Evolutionary conservation across 768 basidiomycete species (phyloP).

Genomic region (Macrolepiota albuminosa): DNA sequence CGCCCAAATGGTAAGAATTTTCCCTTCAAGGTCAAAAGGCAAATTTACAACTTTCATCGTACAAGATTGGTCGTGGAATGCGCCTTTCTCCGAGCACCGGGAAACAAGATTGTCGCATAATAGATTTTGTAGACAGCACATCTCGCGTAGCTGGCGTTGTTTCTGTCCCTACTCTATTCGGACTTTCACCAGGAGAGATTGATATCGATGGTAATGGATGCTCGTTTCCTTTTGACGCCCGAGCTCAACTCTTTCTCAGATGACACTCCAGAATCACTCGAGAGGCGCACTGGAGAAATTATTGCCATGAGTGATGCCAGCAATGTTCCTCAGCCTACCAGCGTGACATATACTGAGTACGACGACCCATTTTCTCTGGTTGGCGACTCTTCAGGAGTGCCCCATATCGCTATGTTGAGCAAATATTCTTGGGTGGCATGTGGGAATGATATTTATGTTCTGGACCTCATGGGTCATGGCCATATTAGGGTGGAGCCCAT

Average conservation of each 20-base stretch:
- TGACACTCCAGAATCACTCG: slow-evolving; percentile 44
- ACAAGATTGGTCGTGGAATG: slow-evolving; percentile 91
- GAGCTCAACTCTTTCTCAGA: slow-evolving; percentile 31
- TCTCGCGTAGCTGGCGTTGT: slow-evolving; percentile 66
- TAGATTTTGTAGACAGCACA: slow-evolving; percentile 86
- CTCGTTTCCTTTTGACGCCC: not conserved
- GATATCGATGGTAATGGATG: slow-evolving; percentile 48
- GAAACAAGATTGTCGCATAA: slow-evolving; percentile 81
- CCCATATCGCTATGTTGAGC: slow-evolving; percentile 52
- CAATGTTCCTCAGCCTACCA: slow-evolving; percentile 49
- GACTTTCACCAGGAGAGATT: slow-evolving; percentile 68
- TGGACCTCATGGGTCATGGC: slow-evolving; percentile 72
- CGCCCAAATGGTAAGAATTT: slow-evolving; percentile 75
- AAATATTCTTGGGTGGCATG: slow-evolving; percentile 76
- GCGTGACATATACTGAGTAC: slow-evolving; percentile 71
- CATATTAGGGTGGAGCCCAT: slow-evolving; percentile 56
- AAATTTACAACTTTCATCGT: not conserved
- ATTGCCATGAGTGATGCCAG: slow-evolving; percentile 20
- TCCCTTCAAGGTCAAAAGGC: not conserved
- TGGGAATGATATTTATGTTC: slow-evolving; percentile 62
- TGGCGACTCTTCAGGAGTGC: slow-evolving; percentile 42
- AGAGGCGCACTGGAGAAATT: slow-evolving; percentile 31
- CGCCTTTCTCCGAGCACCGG: slow-evolving; percentile 75
- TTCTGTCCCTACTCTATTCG: slow-evolving; percentile 80
- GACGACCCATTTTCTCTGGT: slow-evolving; percentile 67